Conservation (phyloP, 495 filamentous ascomycete genomes). For the Hypoxylon rickii region DNA sequence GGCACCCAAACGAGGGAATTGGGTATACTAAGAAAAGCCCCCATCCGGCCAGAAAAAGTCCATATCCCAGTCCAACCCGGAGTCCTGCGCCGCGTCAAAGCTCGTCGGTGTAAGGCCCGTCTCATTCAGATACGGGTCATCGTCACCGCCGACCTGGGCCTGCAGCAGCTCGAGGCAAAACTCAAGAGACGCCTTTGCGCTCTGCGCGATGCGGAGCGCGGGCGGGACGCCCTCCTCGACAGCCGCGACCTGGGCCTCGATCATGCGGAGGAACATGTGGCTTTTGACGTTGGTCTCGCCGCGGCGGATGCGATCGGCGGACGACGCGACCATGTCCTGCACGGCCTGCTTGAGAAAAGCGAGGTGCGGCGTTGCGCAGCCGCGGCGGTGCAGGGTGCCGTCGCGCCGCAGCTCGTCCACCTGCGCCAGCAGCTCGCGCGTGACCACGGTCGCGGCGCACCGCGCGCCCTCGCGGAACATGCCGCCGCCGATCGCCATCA, state of each 20-base stretch:
- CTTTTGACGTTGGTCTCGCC: conserved; percentile 59
- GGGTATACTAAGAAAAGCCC: conserved; percentile 4
- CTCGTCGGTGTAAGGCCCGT: conserved; percentile 17
- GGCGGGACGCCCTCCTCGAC: conserved; percentile 26
- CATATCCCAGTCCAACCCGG: conserved; percentile 26
- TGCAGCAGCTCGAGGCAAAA: conserved; percentile 37
- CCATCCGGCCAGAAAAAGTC: conserved; percentile 30
- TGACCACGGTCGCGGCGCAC: conserved; percentile 40
- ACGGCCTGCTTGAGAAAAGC: conserved; percentile 44
- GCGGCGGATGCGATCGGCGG: conserved; percentile 45
- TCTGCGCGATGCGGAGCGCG: conserved; percentile 32
- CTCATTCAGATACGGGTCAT: conserved; percentile 7
- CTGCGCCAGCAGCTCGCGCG: conserved; percentile 46
- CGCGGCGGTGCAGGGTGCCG: conserved; percentile 34
- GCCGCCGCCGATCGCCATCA: conserved; percentile 51
- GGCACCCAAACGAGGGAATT: too few relatives aligned
- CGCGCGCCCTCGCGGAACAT: conserved; percentile 54
- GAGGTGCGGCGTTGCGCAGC: conserved; percentile 8
- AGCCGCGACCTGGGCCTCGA: conserved; percentile 47
- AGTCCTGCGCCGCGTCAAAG: conserved; percentile 18
- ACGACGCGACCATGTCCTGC: conserved; percentile 39
- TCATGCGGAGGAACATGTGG: conserved; percentile 52
- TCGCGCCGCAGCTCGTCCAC: conserved; percentile 38
- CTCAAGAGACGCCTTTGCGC: conserved; percentile 37
- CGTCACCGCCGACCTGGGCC: conserved; percentile 3